A percentile compares a stretch with the other conserved stretches of the same genome.
Evolutionary conservation across 257 asterid species (phyloP).

Genomic region (Salvia rosmarinus): DNA sequence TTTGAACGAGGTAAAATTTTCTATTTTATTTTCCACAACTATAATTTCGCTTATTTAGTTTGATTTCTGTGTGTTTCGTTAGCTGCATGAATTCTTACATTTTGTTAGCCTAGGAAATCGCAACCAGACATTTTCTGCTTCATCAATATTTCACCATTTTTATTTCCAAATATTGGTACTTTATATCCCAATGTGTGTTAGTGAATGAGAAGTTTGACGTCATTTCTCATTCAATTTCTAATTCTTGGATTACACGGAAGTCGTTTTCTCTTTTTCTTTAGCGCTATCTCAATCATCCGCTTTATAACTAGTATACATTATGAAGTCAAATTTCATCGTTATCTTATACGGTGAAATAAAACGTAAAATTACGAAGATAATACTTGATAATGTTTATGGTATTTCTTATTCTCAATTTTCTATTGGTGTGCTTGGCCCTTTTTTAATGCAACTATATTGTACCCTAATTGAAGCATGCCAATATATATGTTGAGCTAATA

Average conservation of each 20-base stretch:
- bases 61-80: background rate
- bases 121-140: background rate
- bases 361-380: background rate
- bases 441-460: conserved; percentile 21
- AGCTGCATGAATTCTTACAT: conserved; percentile 13
- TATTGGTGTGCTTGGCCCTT: background rate
- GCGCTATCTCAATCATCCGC: conserved; percentile 1
- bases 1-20: conserved; percentile 42
- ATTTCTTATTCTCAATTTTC: background rate
- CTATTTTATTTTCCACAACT: too few species aligned
- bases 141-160: background rate
- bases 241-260: background rate
- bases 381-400: background rate
- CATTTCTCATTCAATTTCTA: background rate
- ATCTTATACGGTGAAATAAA: background rate
- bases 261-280: background rate
- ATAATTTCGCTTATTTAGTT: background rate
- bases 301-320: background rate
- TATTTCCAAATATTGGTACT: background rate
- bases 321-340: background rate
- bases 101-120: background rate
- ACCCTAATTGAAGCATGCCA: conserved; percentile 27
- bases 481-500: background rate
- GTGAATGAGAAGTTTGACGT: background rate
- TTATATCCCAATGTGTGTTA: background rate